Evolutionary conservation across 1,284 basidiomycete species (phyloP), one percentile per base, ranked within the genome.

Genomic region (Melampsora medusae): DNA sequence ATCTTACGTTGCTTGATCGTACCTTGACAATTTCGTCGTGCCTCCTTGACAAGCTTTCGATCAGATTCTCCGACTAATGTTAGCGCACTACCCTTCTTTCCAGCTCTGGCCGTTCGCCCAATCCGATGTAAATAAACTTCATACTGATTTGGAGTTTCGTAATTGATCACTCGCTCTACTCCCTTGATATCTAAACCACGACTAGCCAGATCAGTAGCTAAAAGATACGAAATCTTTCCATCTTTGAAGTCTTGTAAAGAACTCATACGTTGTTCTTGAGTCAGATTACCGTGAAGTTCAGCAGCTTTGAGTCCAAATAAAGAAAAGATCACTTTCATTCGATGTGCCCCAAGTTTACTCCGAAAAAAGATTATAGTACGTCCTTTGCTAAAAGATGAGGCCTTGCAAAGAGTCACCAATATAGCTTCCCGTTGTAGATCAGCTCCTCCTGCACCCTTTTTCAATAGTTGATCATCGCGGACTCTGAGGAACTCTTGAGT

Each of bases 111-210:
- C 49, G 96, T 99, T 83, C 96, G 89, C 80, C 96, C 96, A 31
- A 98, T 95, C 77, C 96, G 91, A 84, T 99, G 96, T 49, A 97
- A 87, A 84, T 99, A 99, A 81, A 95, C 93, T 14, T 93, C 90
- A 56, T 97, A 86, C 81, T 96, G 92, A 22, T 89, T 88, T 4
- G 96, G 96, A 93, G 97, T 97, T 83, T 98, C 96, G 82, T 95
- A 98, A 84, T 99, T 99, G 78, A 84, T 82, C 65, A 82, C 81
- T 67, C 81, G 79, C 64, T 82, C 80, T 48, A 82, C 81, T 16
- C 81, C 81, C 73, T 81, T 80, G 78, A 82, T 82, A 78, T 82
- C 81, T 69, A 82, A 79, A 68, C 81, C 79, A 61, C 80, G 77
- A 78, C 93, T 92, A 31, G 96, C 96, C 25, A 99, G 86, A 83